These are phyloP conservation scores for Ostreobium quekettii DNA, from an alignment of 139 green algal genomes.

Conservation along the genomic window DNA sequence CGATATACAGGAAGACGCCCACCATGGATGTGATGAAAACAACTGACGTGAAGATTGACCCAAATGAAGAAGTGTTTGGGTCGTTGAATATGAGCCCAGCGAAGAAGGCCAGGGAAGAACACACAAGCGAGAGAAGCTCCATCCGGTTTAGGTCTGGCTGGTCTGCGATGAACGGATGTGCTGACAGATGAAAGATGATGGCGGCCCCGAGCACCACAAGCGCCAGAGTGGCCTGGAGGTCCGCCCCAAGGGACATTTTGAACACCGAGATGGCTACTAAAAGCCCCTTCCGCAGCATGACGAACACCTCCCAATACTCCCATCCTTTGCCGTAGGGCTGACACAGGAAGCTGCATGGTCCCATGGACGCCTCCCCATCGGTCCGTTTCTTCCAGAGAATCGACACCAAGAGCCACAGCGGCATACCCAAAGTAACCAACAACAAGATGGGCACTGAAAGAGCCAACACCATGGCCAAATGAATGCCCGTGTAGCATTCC, in stretches of 20 bases:
- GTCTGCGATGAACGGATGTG: not conserved
- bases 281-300: conserved; percentile 9
- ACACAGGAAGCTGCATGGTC: conserved; percentile 4
- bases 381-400: not conserved
- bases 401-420: not conserved
- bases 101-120: conserved; percentile 4
- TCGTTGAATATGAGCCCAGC: not conserved
- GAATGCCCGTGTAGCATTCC: conserved; percentile 1
- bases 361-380: not conserved
- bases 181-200: not conserved
- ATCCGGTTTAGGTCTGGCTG: not conserved
- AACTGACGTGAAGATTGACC: no score
- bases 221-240: not conserved
- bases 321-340: not conserved
- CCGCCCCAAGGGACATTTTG: not conserved
- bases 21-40: no score
- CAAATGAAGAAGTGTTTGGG: no score
- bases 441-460: not conserved
- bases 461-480: not conserved
- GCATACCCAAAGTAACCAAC: conserved; percentile 1
- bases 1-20: no score
- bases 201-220: not conserved
- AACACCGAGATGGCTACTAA: not conserved
- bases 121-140: not conserved
- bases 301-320: conserved; percentile 4